Evolutionary conservation across 2,329 filamentous ascomycete species (phyloP), one percentile per base, ranked within the genome.

Genomic region (Fusarium albosuccineum): DNA sequence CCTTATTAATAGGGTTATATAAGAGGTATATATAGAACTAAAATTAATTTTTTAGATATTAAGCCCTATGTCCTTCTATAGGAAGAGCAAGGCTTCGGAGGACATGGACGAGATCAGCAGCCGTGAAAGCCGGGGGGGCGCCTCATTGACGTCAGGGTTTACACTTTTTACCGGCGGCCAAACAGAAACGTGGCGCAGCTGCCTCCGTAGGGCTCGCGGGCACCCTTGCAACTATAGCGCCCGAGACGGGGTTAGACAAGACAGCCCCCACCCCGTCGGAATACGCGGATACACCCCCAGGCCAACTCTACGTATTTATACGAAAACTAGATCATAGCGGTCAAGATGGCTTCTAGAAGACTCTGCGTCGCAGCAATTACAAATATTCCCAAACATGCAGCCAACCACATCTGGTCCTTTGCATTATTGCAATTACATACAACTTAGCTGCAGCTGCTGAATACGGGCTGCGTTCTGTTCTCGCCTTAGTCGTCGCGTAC

Each of bases 121-220:
- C 66, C 66, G 66, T 66, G 37, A 58, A 62, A 66, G 57, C 66
- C 50, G 62, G 42, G 41, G 40, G 52, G 34, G 29, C 37, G 26
- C 50, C 51, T 56, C 50, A 68, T 57, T 70, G 64, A 70, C 67
- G 67, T 70, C 67, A 70, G 64, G 33, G n/a, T 10, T 14, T 13
- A 13, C 26, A 51, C 22, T 22, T 22, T 22, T 22, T 22, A 22
- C 22, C 22, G 22, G 22, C 22, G 37, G 37, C 9, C 37, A 16
- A 17, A 40, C 9, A n/a, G 9, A 16, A n/a, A 40, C 8, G 41
- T 44, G 41, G 41, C 26, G 22, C 41, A 44, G 17, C 17, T 17
- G 42, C n/a, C 45, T 36, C 27, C 13, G 44, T 33, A 10, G 44
- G 9, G 27, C 9, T 49, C n/a, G 41, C 41, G 22, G 22, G 22